These are phyloP conservation scores for Termitomyces sp. DNA, from an alignment of 768 basidiomycete genomes.

Conservation along the genomic window DNA sequence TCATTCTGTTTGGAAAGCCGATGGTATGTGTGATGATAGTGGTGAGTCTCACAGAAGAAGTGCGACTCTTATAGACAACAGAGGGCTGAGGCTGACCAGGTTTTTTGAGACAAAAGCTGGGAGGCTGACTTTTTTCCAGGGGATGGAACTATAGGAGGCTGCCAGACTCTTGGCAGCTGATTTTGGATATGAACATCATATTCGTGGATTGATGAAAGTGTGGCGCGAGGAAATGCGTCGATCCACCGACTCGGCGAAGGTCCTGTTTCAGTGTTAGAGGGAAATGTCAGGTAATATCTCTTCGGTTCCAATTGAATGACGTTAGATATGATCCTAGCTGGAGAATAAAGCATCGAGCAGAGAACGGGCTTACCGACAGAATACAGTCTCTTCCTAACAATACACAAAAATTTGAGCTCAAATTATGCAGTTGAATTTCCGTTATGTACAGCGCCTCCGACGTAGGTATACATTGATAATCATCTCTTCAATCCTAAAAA, in stretches of 20 bases:
- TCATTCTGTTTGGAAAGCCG: slow-evolving; percentile 1
- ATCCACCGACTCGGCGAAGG: background rate
- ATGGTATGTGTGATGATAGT: background rate
- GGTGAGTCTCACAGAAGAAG: background rate
- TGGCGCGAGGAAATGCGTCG: background rate
- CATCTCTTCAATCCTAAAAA: background rate
- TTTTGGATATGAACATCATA: background rate
- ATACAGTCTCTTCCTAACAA: background rate
- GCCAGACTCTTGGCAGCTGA: background rate
- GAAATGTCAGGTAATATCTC: background rate
- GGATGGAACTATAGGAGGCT: background rate
- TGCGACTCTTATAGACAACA: background rate
- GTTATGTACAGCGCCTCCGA: background rate
- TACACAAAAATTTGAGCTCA: background rate
- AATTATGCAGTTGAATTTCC: background rate
- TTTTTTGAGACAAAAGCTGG: background rate
- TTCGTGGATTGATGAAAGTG: background rate
- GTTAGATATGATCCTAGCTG: background rate
- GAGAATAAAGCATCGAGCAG: background rate
- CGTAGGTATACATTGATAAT: background rate
- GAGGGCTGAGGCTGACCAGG: background rate
- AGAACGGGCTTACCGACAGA: background rate
- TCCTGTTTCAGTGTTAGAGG: too few species aligned
- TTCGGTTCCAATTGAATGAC: background rate
- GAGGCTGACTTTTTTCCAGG: background rate